A percentile compares a stretch with the other conserved stretches of the same genome.
Conservation (phyloP, 2,329 filamentous ascomycete genomes). For the Clarireedia sp. region DNA sequence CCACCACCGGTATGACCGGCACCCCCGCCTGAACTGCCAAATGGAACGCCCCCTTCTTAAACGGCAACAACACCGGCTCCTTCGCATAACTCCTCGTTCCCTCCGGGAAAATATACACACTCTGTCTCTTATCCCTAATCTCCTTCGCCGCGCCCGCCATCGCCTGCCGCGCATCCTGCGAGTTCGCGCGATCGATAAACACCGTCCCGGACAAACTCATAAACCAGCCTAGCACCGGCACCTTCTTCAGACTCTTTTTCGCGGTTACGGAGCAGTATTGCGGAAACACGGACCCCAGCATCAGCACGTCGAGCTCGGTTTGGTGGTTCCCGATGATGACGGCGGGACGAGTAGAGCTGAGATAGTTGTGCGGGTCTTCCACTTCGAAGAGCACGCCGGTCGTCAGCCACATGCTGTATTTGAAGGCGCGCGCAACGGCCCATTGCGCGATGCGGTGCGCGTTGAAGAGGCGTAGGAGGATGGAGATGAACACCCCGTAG, state of each 20-base stretch:
- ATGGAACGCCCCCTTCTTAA: slow-evolving; percentile 99
- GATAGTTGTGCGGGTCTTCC: slow-evolving; percentile 54
- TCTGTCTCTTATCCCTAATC: slow-evolving; percentile 66
- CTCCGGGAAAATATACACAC: slow-evolving; percentile 83
- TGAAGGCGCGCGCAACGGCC: slow-evolving; percentile 72
- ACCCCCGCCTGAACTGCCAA: slow-evolving; percentile 90
- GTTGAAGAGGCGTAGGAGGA: slow-evolving; percentile 62
- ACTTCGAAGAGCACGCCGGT: slow-evolving; percentile 75
- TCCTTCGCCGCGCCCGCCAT: slow-evolving; percentile 77
- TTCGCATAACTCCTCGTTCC: slow-evolving; percentile 85
- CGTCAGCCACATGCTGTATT: slow-evolving; percentile 64
- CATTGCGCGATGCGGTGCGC: slow-evolving; percentile 76
- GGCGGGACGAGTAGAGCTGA: slow-evolving; percentile 59
- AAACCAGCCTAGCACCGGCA: slow-evolving; percentile 91
- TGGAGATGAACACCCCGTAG: slow-evolving; percentile 70
- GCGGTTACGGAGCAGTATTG: slow-evolving; percentile 88
- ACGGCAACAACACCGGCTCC: slow-evolving; percentile 76
- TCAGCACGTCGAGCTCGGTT: slow-evolving; percentile 87
- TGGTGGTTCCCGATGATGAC: slow-evolving; percentile 95
- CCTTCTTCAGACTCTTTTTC: slow-evolving; percentile 71
- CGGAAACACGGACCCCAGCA: slow-evolving; percentile 85
- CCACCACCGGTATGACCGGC: slow-evolving; percentile 79
- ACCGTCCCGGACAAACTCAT: slow-evolving; percentile 81
- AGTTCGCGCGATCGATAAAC: slow-evolving; percentile 90
- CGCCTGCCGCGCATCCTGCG: slow-evolving; percentile 70